Percentiles rank a stretch among this genome's conserved stretches.
phyloP scores from a whole-genome alignment of 2,329 filamentous ascomycete genomes.

The Fusarium sp. region DNA sequence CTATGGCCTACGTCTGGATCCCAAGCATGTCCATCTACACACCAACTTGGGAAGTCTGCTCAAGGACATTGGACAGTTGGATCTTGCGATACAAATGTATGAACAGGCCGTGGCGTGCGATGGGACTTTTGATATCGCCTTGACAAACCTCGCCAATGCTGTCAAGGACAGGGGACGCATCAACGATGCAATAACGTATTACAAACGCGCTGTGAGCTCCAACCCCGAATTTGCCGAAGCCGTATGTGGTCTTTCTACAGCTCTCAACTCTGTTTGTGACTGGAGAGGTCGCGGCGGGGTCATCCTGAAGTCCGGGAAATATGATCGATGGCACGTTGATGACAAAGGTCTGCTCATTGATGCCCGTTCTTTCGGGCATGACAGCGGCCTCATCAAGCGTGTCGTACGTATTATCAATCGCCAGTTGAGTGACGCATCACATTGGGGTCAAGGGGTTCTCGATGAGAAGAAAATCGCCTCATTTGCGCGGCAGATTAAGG shows the following conservation, averaged over 20 bases:
- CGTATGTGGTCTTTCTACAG: conserved; percentile 93
- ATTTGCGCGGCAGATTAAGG: conserved; percentile 58
- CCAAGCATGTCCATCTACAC: conserved; percentile 92
- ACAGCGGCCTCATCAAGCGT: conserved; percentile 85
- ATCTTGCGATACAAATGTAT: conserved; percentile 95
- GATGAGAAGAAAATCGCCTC: conserved; percentile 62
- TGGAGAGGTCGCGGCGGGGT: conserved; percentile 93
- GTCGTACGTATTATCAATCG: conserved; percentile 91
- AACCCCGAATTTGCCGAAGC: conserved; percentile 97
- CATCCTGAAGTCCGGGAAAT: conserved; percentile 74
- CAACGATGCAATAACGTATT: conserved; percentile 90
- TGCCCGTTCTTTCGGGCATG: conserved; percentile 66
- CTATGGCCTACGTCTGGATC: conserved; percentile 87
- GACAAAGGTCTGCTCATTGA: conserved; percentile 84
- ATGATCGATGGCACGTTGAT: conserved; percentile 94
- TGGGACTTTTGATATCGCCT: conserved; percentile 92
- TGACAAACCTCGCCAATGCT: conserved; percentile 96
- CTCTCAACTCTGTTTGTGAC: conserved; percentile 94
- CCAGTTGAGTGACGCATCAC: conserved; percentile 85
- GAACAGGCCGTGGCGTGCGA: conserved; percentile 93
- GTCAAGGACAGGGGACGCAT: conserved; percentile 96
- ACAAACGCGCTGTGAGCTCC: conserved; percentile 87
- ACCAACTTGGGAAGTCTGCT: conserved; percentile 95
- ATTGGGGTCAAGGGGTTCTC: conserved; percentile 82
- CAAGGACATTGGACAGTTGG: conserved; percentile 94